Evolutionary conservation across 495 filamentous ascomycete genomes (phyloP).

Genomic region (Xanthoparmelia taractica): DNA sequence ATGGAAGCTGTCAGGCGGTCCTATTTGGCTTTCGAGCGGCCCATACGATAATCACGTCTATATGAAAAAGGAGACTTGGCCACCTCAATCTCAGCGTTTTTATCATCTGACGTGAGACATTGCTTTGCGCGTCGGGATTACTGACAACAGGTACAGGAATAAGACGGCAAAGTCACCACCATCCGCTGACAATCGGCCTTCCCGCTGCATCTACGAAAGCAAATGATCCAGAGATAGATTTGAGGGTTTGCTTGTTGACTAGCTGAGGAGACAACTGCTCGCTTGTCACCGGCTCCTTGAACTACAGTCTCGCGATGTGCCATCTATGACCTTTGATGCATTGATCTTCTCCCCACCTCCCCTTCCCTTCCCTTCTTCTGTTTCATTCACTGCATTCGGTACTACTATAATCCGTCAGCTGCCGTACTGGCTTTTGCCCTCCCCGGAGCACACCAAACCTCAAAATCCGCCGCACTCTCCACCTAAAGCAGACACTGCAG

Average conservation of each 20-base stretch:
- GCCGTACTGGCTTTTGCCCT: background rate
- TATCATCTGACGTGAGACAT: background rate
- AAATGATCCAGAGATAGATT: background rate
- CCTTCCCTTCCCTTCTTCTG: background rate
- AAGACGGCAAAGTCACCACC: no score
- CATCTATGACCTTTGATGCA: background rate
- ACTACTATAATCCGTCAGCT: background rate
- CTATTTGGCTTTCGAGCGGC: constrained; percentile 8
- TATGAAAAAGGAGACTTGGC: constrained; percentile 41
- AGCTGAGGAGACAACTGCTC: background rate
- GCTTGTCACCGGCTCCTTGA: background rate
- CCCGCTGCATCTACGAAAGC: background rate
- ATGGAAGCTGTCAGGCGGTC: constrained; percentile 23
- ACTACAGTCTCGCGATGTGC: background rate
- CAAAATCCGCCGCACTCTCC: background rate
- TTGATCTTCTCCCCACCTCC: background rate
- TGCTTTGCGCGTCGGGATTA: background rate
- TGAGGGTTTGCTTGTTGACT: background rate
- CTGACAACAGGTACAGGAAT: background rate
- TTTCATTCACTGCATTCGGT: background rate
- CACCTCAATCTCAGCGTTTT: constrained; percentile 32
- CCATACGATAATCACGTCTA: constrained; percentile 28
- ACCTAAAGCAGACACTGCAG: background rate
- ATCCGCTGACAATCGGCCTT: background rate
- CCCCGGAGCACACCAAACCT: no score